Base-by-base conservation (phyloP, 345 rosid species). In the Syzygium aromaticum region DNA sequence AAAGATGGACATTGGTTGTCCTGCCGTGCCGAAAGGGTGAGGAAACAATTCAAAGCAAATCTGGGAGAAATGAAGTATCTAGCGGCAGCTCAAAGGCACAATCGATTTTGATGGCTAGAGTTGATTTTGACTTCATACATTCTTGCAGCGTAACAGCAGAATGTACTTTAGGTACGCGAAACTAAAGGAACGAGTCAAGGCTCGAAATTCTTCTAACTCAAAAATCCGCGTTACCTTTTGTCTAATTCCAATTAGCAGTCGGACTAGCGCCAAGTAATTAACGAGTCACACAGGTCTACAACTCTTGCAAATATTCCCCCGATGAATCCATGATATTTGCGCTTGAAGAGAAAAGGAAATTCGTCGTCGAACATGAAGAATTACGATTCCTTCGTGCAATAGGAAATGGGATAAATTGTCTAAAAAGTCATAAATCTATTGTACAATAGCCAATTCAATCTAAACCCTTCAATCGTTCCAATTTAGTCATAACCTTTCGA, bases 201-300 rank as follows among this genome's bases (percentile, higher is more conserved):
- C 5, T 67, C 38, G 11, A 67, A 33, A 16, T 67, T 30, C 12
- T 67, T 17, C 6, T 0, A 64, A 16, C 30, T 28, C 22, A 64
- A 64, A 30, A 30, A 7, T 43, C 77, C 23, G 0, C 8, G 2
- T 15, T 15, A 16, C 22, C 0, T 1, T 64, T 8, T 11, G 1
- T 30, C 77, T 5, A 7, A 16, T 30, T 16, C 16, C 43, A 64
- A 64, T 1, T 64, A 28, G 40, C 19, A 11, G 16, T 64, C 40
- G 2, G n/a, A 13, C 46, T 17, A 7, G 56, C 21, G 7, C 22
- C 56, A 53, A 53, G 21, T 5, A 53, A 53, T 17, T 53, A 17
- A 53, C 56, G 22, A 53, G 56, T 53, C 56, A 16, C 16, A 2
- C 8, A 0, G 22, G 56, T 53, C 21, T 17, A 16, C 17, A 53